These are phyloP conservation scores for Kurtzmaniella natalensis DNA, from an alignment of 1,139 yeast species.

Conservation along the genomic window DNA sequence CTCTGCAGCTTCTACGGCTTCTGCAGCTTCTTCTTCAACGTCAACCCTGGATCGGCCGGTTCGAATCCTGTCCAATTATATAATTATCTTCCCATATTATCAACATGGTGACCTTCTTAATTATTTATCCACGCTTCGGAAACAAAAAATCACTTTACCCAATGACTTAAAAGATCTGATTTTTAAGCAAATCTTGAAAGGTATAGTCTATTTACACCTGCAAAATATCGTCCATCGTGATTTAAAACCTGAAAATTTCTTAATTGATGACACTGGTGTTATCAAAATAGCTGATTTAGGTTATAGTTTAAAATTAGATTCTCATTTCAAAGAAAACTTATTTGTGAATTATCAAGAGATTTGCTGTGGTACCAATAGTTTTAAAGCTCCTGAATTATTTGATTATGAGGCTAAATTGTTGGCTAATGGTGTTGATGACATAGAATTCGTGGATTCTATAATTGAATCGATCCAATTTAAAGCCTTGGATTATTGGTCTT, in stretches of 20 bases:
- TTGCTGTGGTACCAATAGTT: slow-evolving; percentile 47
- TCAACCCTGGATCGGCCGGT: too few species aligned
- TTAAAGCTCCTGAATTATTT: slow-evolving; percentile 54
- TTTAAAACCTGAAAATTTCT: slow-evolving; percentile 51
- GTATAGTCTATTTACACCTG: slow-evolving; percentile 42
- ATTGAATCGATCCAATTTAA: slow-evolving; percentile 4
- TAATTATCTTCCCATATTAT: slow-evolving; percentile 35
- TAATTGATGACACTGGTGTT: slow-evolving; percentile 42
- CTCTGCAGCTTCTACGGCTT: too few species aligned
- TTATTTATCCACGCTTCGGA: slow-evolving; percentile 33
- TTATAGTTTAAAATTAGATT: slow-evolving; percentile 35
- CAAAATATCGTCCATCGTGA: slow-evolving; percentile 47
- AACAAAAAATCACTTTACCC: slow-evolving; percentile 24
- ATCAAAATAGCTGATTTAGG: slow-evolving; percentile 52
- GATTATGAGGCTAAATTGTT: slow-evolving; percentile 17
- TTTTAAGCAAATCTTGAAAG: slow-evolving; percentile 45
- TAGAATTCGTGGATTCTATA: neutral
- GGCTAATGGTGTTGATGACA: slow-evolving; percentile 4
- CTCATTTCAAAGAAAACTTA: slow-evolving; percentile 13
- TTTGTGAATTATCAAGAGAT: slow-evolving; percentile 22
- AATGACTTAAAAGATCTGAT: slow-evolving; percentile 39
- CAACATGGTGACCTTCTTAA: slow-evolving; percentile 46
- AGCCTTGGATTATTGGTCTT: slow-evolving; percentile 46
- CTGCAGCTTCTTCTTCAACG: too few species aligned
- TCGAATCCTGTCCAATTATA: neutral